phyloP scores from a whole-genome alignment of 768 basidiomycete species.

The Calvatia gigantea region DNA sequence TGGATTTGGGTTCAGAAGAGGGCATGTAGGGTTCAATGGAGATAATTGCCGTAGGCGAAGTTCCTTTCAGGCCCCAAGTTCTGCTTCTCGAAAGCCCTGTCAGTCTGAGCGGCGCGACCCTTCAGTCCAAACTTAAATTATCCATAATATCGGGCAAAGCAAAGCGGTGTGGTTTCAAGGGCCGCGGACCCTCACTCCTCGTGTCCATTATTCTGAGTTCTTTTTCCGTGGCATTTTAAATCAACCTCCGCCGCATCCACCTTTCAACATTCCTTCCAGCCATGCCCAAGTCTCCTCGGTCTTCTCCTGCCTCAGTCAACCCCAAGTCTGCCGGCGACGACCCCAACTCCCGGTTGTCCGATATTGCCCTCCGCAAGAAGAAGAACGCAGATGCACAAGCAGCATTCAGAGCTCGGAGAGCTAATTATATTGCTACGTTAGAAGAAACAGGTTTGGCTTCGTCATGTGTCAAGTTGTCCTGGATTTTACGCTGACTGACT shows the following conservation, averaged over 20 bases:
- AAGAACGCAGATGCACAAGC: slow-evolving; percentile 91
- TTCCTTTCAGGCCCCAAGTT: slow-evolving; percentile 28
- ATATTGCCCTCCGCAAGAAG: slow-evolving; percentile 75
- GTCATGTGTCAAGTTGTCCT: slow-evolving; percentile 11
- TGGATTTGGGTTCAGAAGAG: slow-evolving; percentile 24
- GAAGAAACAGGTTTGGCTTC: slow-evolving; percentile 65
- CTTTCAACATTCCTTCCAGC: slow-evolving; percentile 27
- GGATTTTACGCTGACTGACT: slow-evolving; percentile 14
- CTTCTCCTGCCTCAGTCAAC: slow-evolving; percentile 21
- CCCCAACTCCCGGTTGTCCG: slow-evolving; percentile 46
- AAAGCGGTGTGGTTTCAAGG: slow-evolving; percentile 37
- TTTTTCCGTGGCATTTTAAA: slow-evolving; percentile 65
- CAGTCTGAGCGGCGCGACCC: slow-evolving; percentile 42
- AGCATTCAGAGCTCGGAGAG: slow-evolving; percentile 75
- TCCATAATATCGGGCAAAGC: slow-evolving; percentile 46
- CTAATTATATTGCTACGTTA: slow-evolving; percentile 84
- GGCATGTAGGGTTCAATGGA: slow-evolving; percentile 30
- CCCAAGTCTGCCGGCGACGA: slow-evolving; percentile 34
- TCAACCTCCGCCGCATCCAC: slow-evolving; percentile 28
- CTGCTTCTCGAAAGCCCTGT: slow-evolving; percentile 44
- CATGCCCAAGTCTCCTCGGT: slow-evolving; percentile 41
- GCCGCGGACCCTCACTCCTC: slow-evolving; percentile 60
- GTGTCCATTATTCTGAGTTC: slow-evolving; percentile 65
- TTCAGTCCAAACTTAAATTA: slow-evolving; percentile 50
- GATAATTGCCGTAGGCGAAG: slow-evolving; percentile 34